A percentile compares a stretch with the other conserved stretches of the same genome.
phyloP scores from a whole-genome alignment of 2,329 filamentous ascomycete genomes.

The Pyrenochaeta sp. region DNA sequence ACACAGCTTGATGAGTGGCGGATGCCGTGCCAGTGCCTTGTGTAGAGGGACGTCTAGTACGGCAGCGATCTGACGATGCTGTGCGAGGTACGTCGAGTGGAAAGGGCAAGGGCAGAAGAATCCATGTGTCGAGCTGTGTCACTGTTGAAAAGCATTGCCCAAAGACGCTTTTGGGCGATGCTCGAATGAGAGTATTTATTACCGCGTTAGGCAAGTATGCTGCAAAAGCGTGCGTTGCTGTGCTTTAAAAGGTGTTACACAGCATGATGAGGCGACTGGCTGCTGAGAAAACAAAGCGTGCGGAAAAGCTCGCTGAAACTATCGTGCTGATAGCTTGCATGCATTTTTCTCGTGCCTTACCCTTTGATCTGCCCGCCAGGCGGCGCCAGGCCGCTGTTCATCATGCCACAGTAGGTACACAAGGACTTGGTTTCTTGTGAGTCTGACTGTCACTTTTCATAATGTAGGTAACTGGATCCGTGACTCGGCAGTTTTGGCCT shows the following conservation, averaged over 20 bases:
- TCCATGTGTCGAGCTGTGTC: constrained; percentile 14
- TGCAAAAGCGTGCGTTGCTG: no score
- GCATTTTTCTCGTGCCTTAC: constrained; percentile 2
- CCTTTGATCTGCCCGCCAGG: constrained; percentile 3
- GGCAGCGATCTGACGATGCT: constrained; percentile 19
- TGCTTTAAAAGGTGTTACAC: no score
- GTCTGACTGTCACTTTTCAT: constrained; percentile 7
- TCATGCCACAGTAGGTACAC: constrained; percentile 8
- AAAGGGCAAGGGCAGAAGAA: constrained; percentile 13
- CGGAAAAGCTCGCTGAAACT: constrained; percentile 20
- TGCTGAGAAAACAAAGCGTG: no score
- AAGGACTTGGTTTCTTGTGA: constrained; percentile 5
- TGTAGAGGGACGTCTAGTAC: constrained; percentile 32
- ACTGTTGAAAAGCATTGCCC: constrained; percentile 12
- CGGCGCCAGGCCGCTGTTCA: background rate
- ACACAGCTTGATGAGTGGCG: constrained; percentile 33
- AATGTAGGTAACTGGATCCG: no score
- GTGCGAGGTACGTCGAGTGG: constrained; percentile 28
- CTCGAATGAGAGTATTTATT: constrained; percentile 9
- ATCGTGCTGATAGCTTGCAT: constrained; percentile 8
- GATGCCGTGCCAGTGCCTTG: constrained; percentile 35
- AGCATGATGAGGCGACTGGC: no score
- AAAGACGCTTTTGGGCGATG: constrained; percentile 12
- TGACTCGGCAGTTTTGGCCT: background rate
- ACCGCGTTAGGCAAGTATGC: no score